phyloP scores from a whole-genome alignment of 352 stramenopile species.

The Phytophthora pluvialis region DNA sequence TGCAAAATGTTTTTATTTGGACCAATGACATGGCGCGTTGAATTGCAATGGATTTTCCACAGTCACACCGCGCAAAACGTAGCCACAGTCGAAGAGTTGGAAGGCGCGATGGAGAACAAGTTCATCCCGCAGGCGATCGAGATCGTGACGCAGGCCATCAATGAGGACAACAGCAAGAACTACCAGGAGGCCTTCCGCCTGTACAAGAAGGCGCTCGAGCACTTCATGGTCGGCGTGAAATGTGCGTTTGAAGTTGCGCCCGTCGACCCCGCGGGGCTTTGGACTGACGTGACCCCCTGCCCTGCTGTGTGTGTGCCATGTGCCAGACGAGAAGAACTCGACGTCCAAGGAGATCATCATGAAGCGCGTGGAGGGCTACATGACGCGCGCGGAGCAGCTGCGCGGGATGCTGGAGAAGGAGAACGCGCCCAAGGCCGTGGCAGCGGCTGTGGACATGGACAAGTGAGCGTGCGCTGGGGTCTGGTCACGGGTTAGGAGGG shows the following conservation, averaged over 20 bases:
- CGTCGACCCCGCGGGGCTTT: background rate
- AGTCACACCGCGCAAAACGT: background rate
- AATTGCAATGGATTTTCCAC: slow-evolving; percentile 26
- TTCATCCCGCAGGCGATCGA: slow-evolving; percentile 92
- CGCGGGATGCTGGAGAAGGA: slow-evolving; percentile 81
- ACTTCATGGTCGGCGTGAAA: slow-evolving; percentile 92
- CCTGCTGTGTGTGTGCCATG: background rate
- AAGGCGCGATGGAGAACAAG: slow-evolving; percentile 83
- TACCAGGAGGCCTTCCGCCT: slow-evolving; percentile 88
- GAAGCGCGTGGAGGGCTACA: slow-evolving; percentile 91
- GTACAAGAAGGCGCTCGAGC: slow-evolving; percentile 91
- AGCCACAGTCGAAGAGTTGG: slow-evolving; percentile 1
- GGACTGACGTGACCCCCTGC: background rate
- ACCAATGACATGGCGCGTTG: slow-evolving; percentile 3
- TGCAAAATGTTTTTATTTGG: slow-evolving; percentile 2
- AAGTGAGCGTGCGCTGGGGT: slow-evolving; percentile 51
- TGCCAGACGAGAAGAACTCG: slow-evolving; percentile 91
- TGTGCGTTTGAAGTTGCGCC: slow-evolving; percentile 51
- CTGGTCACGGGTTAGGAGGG: background rate
- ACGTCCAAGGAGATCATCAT: slow-evolving; percentile 92
- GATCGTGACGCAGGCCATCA: slow-evolving; percentile 87
- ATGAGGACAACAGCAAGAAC: slow-evolving; percentile 91
- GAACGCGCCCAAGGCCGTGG: slow-evolving; percentile 59
- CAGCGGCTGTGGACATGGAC: slow-evolving; percentile 68
- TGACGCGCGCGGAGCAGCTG: slow-evolving; percentile 89